Percentiles rank a stretch among this genome's conserved stretches.
These are phyloP conservation scores for Citrus glauca DNA, from an alignment of 345 rosid genomes.

Conservation along the genomic window DNA sequence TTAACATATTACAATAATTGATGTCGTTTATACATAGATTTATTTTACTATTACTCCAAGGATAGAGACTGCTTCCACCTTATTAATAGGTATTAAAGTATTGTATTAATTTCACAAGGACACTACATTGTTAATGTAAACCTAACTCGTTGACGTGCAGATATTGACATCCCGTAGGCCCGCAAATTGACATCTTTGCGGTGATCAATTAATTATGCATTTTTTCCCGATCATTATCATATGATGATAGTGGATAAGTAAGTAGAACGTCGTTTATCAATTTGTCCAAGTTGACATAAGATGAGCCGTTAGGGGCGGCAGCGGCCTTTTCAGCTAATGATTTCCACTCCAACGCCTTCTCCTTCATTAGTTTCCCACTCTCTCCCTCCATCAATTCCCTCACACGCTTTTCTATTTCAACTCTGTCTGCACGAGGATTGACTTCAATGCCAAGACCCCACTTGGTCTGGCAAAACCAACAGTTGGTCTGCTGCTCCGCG, in stretches of 20 bases:
- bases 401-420: conserved; percentile 14
- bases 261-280: conserved; percentile 8
- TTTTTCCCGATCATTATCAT: background rate
- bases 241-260: background rate
- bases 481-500: conserved; percentile 5
- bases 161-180: too few species aligned
- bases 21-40: too few species aligned
- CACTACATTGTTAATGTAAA: too few species aligned
- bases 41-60: too few species aligned
- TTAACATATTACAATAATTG: too few species aligned
- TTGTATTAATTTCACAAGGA: too few species aligned
- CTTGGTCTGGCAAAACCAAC: conserved; percentile 3
- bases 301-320: conserved; percentile 6
- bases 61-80: too few species aligned
- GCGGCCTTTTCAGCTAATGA: background rate
- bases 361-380: conserved; percentile 8
- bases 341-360: conserved; percentile 14
- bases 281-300: conserved; percentile 8
- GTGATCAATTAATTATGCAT: background rate
- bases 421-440: background rate
- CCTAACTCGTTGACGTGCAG: too few species aligned
- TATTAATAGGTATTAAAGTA: too few species aligned
- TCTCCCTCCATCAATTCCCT: conserved; percentile 22
- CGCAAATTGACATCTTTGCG: background rate
- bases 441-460: conserved; percentile 19